A percentile compares a stretch with the other conserved stretches of the same genome.
These are phyloP conservation scores for Penicillium hordei DNA, from an alignment of 2,329 filamentous ascomycete genomes.

Conservation along the genomic window DNA sequence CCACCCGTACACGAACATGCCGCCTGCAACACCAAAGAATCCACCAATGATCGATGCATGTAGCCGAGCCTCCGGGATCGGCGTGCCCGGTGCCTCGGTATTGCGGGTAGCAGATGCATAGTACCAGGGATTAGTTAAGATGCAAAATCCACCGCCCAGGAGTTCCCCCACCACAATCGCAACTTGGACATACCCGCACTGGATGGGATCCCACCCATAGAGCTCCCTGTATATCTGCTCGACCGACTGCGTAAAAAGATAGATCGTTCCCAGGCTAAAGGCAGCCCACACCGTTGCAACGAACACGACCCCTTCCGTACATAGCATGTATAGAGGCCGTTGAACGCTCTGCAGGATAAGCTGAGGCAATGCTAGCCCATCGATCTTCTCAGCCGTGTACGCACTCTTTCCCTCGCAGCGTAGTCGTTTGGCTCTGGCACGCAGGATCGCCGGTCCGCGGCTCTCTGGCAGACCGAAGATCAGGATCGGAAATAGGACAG, in stretches of 20 bases:
- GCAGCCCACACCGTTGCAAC: constrained; percentile 45
- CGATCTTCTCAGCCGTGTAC: constrained; percentile 19
- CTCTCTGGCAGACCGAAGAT: constrained; percentile 43
- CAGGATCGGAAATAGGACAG: constrained; percentile 43
- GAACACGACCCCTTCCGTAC: constrained; percentile 42
- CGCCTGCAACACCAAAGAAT: constrained; percentile 29
- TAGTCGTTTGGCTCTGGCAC: constrained; percentile 36
- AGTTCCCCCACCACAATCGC: constrained; percentile 42
- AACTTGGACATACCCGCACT: constrained; percentile 39
- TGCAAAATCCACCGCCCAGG: constrained; percentile 41
- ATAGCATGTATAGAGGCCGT: constrained; percentile 37
- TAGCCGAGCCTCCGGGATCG: constrained; percentile 44
- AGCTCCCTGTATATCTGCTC: constrained; percentile 39
- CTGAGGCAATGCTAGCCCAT: neutral
- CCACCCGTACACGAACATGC: constrained; percentile 39
- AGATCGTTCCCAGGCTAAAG: constrained; percentile 45
- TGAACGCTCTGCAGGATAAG: constrained; percentile 35
- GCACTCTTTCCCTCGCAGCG: constrained; percentile 31
- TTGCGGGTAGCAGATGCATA: constrained; percentile 24
- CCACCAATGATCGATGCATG: constrained; percentile 43
- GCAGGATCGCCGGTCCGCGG: constrained; percentile 42
- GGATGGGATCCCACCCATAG: constrained; percentile 34
- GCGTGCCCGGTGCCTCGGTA: constrained; percentile 35
- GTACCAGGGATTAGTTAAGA: constrained; percentile 33
- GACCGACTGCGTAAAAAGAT: constrained; percentile 41